Percentiles rank a stretch among this genome's conserved stretches.
These are phyloP conservation scores for Fusarium miscanthi DNA, from an alignment of 2,329 filamentous ascomycete species.

Conservation along the genomic window DNA sequence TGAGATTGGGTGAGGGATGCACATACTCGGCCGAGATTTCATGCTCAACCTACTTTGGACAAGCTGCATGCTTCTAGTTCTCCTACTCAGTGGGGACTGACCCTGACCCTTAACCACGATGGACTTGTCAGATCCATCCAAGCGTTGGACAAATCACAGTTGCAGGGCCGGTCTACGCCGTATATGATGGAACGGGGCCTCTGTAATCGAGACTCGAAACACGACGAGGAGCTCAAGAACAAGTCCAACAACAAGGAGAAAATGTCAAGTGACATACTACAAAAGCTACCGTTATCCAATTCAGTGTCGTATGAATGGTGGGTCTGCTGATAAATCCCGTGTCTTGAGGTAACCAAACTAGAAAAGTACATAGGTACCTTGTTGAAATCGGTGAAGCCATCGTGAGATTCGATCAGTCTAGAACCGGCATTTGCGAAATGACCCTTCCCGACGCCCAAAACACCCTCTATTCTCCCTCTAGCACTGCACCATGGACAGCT, in stretches of 20 bases:
- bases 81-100: slow-evolving; percentile 15
- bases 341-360: background rate
- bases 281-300: background rate
- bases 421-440: slow-evolving; percentile 25
- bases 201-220: slow-evolving; percentile 4
- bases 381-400: slow-evolving; percentile 31
- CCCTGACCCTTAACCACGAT: slow-evolving; percentile 3
- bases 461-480: slow-evolving; percentile 25
- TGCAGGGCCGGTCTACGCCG: slow-evolving; percentile 7
- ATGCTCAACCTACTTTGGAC: slow-evolving; percentile 32
- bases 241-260: background rate
- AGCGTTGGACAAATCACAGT: slow-evolving; percentile 18
- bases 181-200: background rate
- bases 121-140: background rate
- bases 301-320: slow-evolving; percentile 12
- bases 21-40: slow-evolving; percentile 33
- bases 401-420: slow-evolving; percentile 34
- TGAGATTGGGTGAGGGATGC: background rate
- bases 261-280: slow-evolving; percentile 5
- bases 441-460: slow-evolving; percentile 10
- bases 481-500: slow-evolving; percentile 25
- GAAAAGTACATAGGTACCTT: background rate
- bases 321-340: slow-evolving; percentile 28
- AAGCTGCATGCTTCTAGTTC: slow-evolving; percentile 32
- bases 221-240: background rate